A percentile compares a stretch with the other conserved stretches of the same genome.
These are phyloP conservation scores for Fraxinus nigra DNA, from an alignment of 305 asterid species.

Conservation along the genomic window DNA sequence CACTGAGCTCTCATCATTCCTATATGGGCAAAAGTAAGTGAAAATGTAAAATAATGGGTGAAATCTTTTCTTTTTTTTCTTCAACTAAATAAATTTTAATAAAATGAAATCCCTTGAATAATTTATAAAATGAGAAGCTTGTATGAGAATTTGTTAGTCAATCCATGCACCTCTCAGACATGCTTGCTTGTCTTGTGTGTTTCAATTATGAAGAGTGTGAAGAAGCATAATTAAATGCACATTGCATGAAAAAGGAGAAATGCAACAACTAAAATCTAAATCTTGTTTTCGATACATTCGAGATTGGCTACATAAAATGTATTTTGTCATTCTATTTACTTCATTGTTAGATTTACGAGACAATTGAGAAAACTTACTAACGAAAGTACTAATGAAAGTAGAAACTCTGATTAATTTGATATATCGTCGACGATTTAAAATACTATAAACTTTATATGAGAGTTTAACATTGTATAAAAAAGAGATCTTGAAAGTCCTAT, in stretches of 20 bases:
- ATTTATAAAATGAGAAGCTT: not conserved
- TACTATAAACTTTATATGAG: not conserved
- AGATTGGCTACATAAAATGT: not conserved
- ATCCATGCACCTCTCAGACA: not conserved
- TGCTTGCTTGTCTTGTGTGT: not conserved
- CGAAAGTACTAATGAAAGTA: not conserved
- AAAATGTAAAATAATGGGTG: not conserved
- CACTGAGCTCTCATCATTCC: not conserved
- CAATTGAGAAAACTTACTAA: not conserved
- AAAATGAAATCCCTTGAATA: not conserved
- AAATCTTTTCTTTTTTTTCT: not conserved
- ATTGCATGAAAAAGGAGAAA: not conserved
- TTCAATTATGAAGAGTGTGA: not conserved
- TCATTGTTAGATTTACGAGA: not conserved
- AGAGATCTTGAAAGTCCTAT: not conserved
- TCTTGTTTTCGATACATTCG: not conserved
- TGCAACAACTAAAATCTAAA: not conserved
- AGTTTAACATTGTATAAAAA: not conserved
- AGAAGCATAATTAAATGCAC: not conserved
- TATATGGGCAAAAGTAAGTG: not conserved
- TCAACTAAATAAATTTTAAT: not conserved
- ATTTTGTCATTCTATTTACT: not conserved
- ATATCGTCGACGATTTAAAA: not conserved
- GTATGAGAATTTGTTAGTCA: not conserved
- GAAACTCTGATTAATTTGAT: not conserved